Base-by-base conservation (phyloP, 148 eudicot species). In the Cornus kousa region DNA sequence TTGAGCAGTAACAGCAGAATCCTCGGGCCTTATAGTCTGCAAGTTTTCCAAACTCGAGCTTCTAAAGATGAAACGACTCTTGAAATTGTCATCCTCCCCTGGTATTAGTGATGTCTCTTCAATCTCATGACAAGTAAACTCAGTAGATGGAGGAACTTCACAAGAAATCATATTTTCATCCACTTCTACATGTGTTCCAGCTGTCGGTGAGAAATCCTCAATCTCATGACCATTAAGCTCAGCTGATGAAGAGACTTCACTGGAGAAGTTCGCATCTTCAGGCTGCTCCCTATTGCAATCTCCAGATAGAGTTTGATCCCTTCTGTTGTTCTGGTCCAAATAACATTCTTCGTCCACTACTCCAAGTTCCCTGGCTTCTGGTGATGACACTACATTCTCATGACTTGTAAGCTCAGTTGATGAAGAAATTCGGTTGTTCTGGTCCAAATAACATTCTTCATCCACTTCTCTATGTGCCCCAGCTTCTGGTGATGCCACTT, bases 171-270 rank as follows among this genome's bases (percentile, higher is more conserved):
- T 72, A 9, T 53, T 78, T 75, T 68, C 76, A 74, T 32, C 68
- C 73, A 67, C 74, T 50, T 79, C 68, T 68, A 72, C 37, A n/a
- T 67, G 74, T 78, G 59, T 81, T 9, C 64, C 48, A 74, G 55
- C 80, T 57, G 43, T 37, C 23, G 67, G 64, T 19, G 75, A 79
- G 3, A 68, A 68, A 12, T 68, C 77, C 59, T 67, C 80, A 70
- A 73, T 81, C 82, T 73, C 77, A 20, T 48, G 77, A 76, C 39
- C 67, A 35, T 50, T 71, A 70, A 74, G 57, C 20, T 80, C 88
- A 64, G 72, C 50, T 53, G 67, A 33, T 16, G 40, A 37, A 31
- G 68, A 46, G n/a, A 76, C 71, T 67, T 77, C 81, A 53, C 33
- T 24, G 2, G 66, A 55, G 67, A 64, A 37, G 73, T 70, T 75